Conservation (phyloP, 345 rosid species). For the Linum tenue region DNA sequence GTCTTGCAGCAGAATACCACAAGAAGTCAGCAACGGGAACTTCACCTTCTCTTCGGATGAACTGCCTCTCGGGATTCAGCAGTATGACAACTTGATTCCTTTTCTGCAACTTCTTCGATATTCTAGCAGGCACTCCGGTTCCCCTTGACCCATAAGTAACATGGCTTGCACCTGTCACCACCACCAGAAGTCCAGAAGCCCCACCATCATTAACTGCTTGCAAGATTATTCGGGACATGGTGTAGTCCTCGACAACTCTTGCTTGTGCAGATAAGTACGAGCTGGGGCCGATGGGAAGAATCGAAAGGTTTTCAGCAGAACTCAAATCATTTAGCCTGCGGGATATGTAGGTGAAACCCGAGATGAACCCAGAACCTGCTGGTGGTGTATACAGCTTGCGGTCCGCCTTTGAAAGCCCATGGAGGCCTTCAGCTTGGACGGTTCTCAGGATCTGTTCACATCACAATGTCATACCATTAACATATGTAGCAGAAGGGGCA, state of each 20-base stretch:
- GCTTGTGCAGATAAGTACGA: constrained; percentile 82
- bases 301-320: constrained; percentile 30
- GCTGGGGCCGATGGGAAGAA: constrained; percentile 70
- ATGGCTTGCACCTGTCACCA: constrained; percentile 78
- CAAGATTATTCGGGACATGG: constrained; percentile 65
- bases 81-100: constrained; percentile 72
- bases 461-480: constrained; percentile 4
- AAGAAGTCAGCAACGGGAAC: constrained; percentile 79
- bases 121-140: constrained; percentile 81
- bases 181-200: constrained; percentile 55
- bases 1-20: constrained; percentile 93
- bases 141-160: constrained; percentile 72
- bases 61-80: constrained; percentile 87
- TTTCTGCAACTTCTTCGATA: constrained; percentile 72
- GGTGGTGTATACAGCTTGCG: constrained; percentile 69
- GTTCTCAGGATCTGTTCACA: constrained; percentile 57
- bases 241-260: constrained; percentile 74
- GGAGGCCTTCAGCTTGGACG: constrained; percentile 88
- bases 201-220: constrained; percentile 55
- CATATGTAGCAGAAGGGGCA: not conserved
- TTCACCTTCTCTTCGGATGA: constrained; percentile 77
- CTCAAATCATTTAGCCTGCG: constrained; percentile 45
- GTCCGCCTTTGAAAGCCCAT: constrained; percentile 68
- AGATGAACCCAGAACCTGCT: constrained; percentile 80
- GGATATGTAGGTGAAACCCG: constrained; percentile 69